phyloP scores from a whole-genome alignment of 2,329 filamentous ascomycete genomes.

The Aspergillus sp. region DNA sequence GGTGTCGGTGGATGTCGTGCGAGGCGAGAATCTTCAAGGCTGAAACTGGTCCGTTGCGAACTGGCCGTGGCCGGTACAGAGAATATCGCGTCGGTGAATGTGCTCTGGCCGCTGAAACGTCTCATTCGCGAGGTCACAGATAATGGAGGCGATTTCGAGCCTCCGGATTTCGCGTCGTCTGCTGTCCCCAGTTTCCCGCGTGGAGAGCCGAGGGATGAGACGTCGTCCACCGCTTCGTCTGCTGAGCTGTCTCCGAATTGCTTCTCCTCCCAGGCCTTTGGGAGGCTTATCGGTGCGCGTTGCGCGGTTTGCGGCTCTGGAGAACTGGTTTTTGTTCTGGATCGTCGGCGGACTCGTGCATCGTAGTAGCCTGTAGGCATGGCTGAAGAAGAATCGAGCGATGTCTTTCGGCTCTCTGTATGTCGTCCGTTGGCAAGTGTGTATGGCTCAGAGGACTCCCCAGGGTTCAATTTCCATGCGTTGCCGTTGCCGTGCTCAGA shows the following conservation, averaged over 20 bases:
- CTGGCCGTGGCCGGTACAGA: conserved; percentile 34
- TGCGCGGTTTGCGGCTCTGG: background rate
- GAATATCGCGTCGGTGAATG: conserved; percentile 30
- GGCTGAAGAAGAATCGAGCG: conserved; percentile 22
- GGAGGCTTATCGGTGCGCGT: conserved; percentile 6
- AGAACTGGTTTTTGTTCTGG: conserved; percentile 15
- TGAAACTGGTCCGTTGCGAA: conserved; percentile 40
- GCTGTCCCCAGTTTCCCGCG: conserved; percentile 19
- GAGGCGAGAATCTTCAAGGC: conserved; percentile 33
- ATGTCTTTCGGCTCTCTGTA: conserved; percentile 11
- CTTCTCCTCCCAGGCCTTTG: conserved; percentile 16
- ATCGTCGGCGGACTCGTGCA: conserved; percentile 32
- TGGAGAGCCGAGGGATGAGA: conserved; percentile 11
- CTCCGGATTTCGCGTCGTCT: conserved; percentile 28
- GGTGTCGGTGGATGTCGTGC: conserved; percentile 19
- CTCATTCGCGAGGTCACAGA: conserved; percentile 45
- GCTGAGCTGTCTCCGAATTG: conserved; percentile 26
- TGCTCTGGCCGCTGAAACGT: conserved; percentile 38
- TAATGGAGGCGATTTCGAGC: conserved; percentile 41
- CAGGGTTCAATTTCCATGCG: conserved; percentile 20
- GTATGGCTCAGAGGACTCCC: conserved; percentile 18
- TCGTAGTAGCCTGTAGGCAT: conserved; percentile 39
- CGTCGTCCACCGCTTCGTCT: conserved; percentile 31
- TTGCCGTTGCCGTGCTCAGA: conserved; percentile 17
- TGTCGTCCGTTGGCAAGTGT: background rate